A percentile compares a stretch with the other conserved stretches of the same genome.
phyloP scores from a whole-genome alignment of 2,329 filamentous ascomycete genomes.

The Fusarium armeniacum region DNA sequence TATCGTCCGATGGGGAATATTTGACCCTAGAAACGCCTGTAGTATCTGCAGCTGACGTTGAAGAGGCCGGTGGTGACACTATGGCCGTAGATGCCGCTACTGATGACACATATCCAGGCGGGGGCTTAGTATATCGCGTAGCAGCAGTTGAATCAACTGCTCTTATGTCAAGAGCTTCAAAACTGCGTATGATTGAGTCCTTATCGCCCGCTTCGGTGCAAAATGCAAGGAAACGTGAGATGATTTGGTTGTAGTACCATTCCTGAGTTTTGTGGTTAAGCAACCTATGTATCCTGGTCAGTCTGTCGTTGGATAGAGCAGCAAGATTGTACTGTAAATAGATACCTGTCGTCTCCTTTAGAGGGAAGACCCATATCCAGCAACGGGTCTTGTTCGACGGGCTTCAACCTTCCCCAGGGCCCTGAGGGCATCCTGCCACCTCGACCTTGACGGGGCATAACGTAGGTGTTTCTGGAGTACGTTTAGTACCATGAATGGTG shows the following conservation, averaged over 20 bases:
- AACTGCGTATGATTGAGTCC: slow-evolving; percentile 80
- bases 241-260: slow-evolving; percentile 86
- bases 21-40: not conserved
- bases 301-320: not conserved
- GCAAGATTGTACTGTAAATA: not conserved
- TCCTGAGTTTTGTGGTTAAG: slow-evolving; percentile 84
- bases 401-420: slow-evolving; percentile 79
- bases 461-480: slow-evolving; percentile 9
- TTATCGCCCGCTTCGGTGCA: slow-evolving; percentile 80
- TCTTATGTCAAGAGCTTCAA: slow-evolving; percentile 70
- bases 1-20: not conserved
- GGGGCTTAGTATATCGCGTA: slow-evolving; percentile 25
- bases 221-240: slow-evolving; percentile 90
- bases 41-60: not conserved
- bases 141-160: slow-evolving; percentile 30
- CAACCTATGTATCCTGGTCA: slow-evolving; percentile 63
- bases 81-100: slow-evolving; percentile 2
- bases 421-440: slow-evolving; percentile 60
- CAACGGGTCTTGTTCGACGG: slow-evolving; percentile 80
- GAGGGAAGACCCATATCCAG: slow-evolving; percentile 88
- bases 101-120: slow-evolving; percentile 19
- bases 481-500: not conserved
- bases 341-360: slow-evolving; percentile 88
- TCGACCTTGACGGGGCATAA: slow-evolving; percentile 53
- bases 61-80: not conserved